Conservation (phyloP, 768 basidiomycete genomes). For the Rhodosporidiobolus odoratus region DNA sequence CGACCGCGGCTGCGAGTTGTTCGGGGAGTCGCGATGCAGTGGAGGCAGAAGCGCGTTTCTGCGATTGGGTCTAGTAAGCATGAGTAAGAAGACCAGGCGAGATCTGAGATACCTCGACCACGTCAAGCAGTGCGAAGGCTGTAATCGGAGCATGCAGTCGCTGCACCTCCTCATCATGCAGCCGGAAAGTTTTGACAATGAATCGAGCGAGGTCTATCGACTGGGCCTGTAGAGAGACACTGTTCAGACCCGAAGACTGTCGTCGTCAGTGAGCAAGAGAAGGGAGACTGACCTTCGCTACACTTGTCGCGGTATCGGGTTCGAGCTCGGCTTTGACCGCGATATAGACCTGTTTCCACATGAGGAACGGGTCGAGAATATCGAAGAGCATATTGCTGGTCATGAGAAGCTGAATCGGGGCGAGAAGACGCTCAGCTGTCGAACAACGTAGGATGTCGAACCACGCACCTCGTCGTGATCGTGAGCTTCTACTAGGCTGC, state of each 20-base stretch:
- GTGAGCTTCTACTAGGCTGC: constrained; percentile 50
- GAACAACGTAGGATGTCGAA: neutral
- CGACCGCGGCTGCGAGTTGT: neutral
- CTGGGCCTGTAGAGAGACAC: constrained; percentile 49
- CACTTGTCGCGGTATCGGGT: neutral
- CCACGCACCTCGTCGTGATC: constrained; percentile 48
- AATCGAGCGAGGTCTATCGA: constrained; percentile 65
- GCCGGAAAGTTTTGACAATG: constrained; percentile 64
- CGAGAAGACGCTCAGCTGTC: constrained; percentile 23
- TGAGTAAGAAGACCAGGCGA: neutral
- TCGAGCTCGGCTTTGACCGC: constrained; percentile 38
- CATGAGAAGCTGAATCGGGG: constrained; percentile 62
- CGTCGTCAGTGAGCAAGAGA: no score
- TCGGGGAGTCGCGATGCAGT: neutral
- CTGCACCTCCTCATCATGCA: constrained; percentile 66
- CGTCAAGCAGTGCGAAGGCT: constrained; percentile 63
- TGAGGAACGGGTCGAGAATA: constrained; percentile 77
- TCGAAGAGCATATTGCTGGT: constrained; percentile 86
- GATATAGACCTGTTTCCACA: constrained; percentile 72
- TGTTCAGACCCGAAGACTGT: no score
- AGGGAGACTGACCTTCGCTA: constrained; percentile 23
- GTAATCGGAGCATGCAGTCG: constrained; percentile 62
- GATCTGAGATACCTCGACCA: constrained; percentile 53
- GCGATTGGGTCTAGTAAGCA: no score
- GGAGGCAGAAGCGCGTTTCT: neutral